Conservation (phyloP, 1,284 basidiomycete species). For the Inonotus hispidus region DNA sequence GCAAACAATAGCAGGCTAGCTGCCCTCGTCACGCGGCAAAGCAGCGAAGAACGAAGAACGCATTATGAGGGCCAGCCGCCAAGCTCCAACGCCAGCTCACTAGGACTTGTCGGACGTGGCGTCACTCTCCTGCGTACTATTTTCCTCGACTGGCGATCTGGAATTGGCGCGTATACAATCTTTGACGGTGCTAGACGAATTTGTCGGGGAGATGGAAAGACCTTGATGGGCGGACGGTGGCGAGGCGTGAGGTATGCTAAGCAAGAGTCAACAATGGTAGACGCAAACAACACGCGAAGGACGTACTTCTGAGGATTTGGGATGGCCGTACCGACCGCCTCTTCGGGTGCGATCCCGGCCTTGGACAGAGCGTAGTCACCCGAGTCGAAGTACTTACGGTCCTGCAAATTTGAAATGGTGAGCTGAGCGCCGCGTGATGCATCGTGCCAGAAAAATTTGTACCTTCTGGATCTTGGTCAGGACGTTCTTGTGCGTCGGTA, state of each 20-base stretch:
- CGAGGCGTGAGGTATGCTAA: slow-evolving; percentile 72
- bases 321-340: slow-evolving; percentile 87
- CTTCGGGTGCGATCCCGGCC: slow-evolving; percentile 86
- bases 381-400: slow-evolving; percentile 97
- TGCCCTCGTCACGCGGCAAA: neutral
- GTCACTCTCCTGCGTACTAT: slow-evolving; percentile 6
- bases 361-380: slow-evolving; percentile 96
- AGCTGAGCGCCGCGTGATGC: neutral
- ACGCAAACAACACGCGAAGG: neutral
- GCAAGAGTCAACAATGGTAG: neutral
- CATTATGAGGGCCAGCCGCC: neutral
- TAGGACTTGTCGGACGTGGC: slow-evolving; percentile 11
- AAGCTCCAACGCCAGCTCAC: neutral
- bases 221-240: slow-evolving; percentile 51
- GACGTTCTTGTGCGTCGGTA: slow-evolving; percentile 89
- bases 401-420: slow-evolving; percentile 42
- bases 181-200: slow-evolving; percentile 33
- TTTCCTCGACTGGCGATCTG: neutral
- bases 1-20: neutral
- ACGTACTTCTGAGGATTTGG: slow-evolving; percentile 91
- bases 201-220: slow-evolving; percentile 62
- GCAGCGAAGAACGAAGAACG: neutral
- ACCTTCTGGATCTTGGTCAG: slow-evolving; percentile 95
- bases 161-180: slow-evolving; percentile 7
- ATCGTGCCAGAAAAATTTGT: slow-evolving; percentile 21